Base-by-base conservation (phyloP, 2,329 filamentous ascomycete species). In the Penicillium sp. region DNA sequence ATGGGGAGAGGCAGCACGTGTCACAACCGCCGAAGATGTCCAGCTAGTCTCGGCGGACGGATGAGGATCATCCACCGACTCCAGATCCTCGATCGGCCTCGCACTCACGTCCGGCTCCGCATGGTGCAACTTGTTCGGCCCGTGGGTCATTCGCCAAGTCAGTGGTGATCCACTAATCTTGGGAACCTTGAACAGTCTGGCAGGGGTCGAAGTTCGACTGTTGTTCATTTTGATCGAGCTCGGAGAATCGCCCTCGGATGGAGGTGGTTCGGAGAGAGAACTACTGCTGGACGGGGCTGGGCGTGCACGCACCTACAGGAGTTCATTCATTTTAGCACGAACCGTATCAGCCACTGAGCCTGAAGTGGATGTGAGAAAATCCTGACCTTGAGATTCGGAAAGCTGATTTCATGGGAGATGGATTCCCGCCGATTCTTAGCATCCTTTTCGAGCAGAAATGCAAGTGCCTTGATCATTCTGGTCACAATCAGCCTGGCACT, bases 391-490 rank as follows among this genome's bases (percentile, higher is more conserved):
- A 49, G 36, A 8, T 9, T 8, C 11, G 27, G 32, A 29, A 48
- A 32, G 25, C 46, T 45, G 25, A 48, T 41, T 1, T 48, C 29
- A 18, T 41, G 41, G 8, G 36, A 26, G 12, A 28, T 11, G 1
- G 41, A 48, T 11, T 18, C 13, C 6, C 41, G 41, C 5, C 25
- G 24, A 8, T 34, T 32, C 28, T 48, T 45, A 13, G 37, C 25
- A 24, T 43, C 29, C 11, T 48, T 48, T 32, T 48, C 41, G 4
- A 48, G 28, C 12, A 48, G 29, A 25, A 39, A 36, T 5, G 27
- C 6, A 11, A 48, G 41, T 2, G 36, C 46, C 29, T 41, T 24
- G 46, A 39, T 37, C 46, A 48, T 29, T 25, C 46, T 48, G 26
- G 35, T 37, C 11, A 46, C 28, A 9, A 36, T 39, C 27, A 45